Base-by-base conservation (phyloP, 2,329 filamentous ascomycete species). In the Gliomastix tumulicola region DNA sequence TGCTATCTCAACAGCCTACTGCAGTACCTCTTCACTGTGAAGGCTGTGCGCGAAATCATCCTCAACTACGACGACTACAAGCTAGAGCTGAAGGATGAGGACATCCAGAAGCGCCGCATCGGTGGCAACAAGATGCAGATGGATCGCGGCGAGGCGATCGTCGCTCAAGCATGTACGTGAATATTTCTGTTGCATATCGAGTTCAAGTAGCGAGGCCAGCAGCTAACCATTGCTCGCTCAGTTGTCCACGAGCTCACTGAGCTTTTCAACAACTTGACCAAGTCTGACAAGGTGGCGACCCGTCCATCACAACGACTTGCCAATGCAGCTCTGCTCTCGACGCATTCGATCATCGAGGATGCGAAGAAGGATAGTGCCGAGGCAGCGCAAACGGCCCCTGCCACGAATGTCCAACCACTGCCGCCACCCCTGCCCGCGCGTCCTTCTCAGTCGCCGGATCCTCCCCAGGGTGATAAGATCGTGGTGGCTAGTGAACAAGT, bases 1-100 rank as follows among this genome's bases (percentile, higher is more conserved):
- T 98, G 92, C 57, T 98, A 98, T 51, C 71, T 98, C 37, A 98
- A 98, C 66, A 97, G 90, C 60, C 74, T 98, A 34, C 69, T 98
- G 9, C 92, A 98, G 50, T 97, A 94, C 54, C 84, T 96, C 46
- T 96, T 94, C 56, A 94, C 89, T 0, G 77, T 97, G 38, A 82
- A 80, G 42, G 80, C 86, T 3, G 69, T 97, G 21, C 78, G 90
- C 34, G 74, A 92, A 6, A 75, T 96, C 45, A 80, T 96, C 4
- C 68, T 94, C 40, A 69, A 87, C 34, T 87, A 86, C 46, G 79
- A 90, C 19, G 60, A 78, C 5, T 76, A 82, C 49, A 76, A 82
- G 45, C 76, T 92, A 51, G 75, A 82, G 4, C 59, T 85, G 5
- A 74, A 73, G 8, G 77, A 81, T 30, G 72, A 78, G 40, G 73